Conservation (phyloP, 164 flowering plant genomes). For the Euptelea pleiosperma region DNA sequence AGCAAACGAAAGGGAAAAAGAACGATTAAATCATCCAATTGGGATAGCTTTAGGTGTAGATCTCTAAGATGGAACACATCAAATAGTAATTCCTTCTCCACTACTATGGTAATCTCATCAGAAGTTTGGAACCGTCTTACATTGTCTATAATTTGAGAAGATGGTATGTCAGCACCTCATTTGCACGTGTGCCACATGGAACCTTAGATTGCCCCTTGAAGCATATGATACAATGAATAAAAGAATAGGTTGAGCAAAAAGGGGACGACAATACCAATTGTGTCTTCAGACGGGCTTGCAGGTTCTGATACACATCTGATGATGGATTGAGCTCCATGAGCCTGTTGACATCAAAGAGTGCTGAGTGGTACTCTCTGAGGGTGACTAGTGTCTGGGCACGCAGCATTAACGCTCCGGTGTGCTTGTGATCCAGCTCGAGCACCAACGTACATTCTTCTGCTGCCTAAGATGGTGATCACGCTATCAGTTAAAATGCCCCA, state of each 20-base stretch:
- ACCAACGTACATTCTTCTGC: constrained; percentile 91
- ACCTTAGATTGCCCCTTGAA: neutral
- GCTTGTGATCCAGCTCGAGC: constrained; percentile 86
- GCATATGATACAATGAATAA: neutral
- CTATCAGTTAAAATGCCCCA: neutral
- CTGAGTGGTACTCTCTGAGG: constrained; percentile 77
- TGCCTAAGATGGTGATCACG: constrained; percentile 44
- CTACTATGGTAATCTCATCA: no score
- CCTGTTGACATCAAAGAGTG: constrained; percentile 89
- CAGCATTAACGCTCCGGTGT: constrained; percentile 93
- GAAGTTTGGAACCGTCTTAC: neutral
- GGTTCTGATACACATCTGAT: constrained; percentile 77
- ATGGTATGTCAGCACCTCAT: no score
- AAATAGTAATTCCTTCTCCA: no score
- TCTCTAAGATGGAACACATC: neutral
- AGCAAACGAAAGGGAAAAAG: no score
- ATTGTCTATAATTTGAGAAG: no score
- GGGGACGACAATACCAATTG: constrained; percentile 59
- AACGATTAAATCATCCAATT: no score
- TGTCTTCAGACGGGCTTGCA: constrained; percentile 78
- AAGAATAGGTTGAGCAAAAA: constrained; percentile 4
- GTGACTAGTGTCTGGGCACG: constrained; percentile 94
- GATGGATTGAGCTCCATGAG: constrained; percentile 82
- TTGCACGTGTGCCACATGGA: neutral
- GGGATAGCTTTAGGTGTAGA: neutral